Evolutionary conservation across 208 protist genomes (phyloP), one percentile per base, ranked within the genome.

Genomic region (Leishmania turanica): DNA sequence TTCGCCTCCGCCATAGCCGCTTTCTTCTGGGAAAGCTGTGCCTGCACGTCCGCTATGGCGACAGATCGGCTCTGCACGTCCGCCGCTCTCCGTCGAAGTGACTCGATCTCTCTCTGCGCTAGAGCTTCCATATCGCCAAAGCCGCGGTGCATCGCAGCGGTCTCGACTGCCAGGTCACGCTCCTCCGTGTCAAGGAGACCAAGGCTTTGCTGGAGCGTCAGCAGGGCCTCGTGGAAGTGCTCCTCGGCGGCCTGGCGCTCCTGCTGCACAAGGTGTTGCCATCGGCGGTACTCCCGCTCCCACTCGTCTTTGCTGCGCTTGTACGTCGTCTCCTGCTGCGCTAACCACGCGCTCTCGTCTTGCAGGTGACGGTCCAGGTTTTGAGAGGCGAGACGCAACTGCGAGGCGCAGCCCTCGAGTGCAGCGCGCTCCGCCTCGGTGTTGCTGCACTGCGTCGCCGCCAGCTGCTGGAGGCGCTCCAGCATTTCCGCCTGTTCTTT

Each of bases 251-350:
- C 74, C 40, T 75, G 81, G 49, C 89, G 88, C 79, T 97, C 91
- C 27, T 87, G 79, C 78, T 94, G 83, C 54, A 93, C 91, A 56
- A 91, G 81, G 47, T 90, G 87, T 78, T 86, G 83, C 93, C 93
- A 97, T 13, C 88, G 89, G 19, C 88, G 83, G 80, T 96, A 92
- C 81, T 95, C 91, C 17, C 92, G 87, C 75, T 92, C 88, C 93
- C 93, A 97, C 72, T 90, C 90, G 3, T 83, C 85, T 13, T 85
- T 79, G 60, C 70, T 89, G 27, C 85, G 81, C 15, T 73, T 27
- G 86, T 92, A 86, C 24, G 71, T 75, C 2, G 88, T 71, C 84
- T 95, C 88, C 74, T 94, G 90, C 82, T 97, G 86, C 2, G 84
- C 77, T 15, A 96, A 76, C 93, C 93, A 97, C 17, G 82, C 27